Conservation (phyloP, 2,329 filamentous ascomycete species). For the Aspergillus latus region DNA sequence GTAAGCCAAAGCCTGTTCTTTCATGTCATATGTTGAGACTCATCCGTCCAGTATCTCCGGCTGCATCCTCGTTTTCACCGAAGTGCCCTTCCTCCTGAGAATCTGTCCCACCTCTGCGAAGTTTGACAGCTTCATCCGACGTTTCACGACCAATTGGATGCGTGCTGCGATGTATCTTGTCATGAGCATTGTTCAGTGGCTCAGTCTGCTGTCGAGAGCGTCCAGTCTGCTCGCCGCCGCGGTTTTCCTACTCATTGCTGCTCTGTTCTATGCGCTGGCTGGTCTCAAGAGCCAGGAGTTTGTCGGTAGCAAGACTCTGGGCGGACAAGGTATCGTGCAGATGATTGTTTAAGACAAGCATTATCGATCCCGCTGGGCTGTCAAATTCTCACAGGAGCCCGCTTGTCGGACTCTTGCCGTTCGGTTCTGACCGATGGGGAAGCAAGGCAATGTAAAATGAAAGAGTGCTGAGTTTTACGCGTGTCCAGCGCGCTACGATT, state of each 20-base stretch:
- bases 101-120: constrained; percentile 92
- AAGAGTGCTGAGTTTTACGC: constrained; percentile 12
- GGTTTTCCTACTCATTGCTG: constrained; percentile 74
- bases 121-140: constrained; percentile 88
- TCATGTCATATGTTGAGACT: constrained; percentile 33
- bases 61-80: constrained; percentile 77
- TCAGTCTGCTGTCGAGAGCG: constrained; percentile 65
- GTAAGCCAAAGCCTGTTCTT: constrained; percentile 41
- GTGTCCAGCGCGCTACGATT: constrained; percentile 24
- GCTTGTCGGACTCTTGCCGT: neutral
- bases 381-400: neutral
- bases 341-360: constrained; percentile 77
- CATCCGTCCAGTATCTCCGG: constrained; percentile 63
- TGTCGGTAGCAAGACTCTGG: constrained; percentile 81
- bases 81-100: constrained; percentile 90
- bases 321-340: constrained; percentile 88
- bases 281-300: constrained; percentile 49
- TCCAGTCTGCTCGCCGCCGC: constrained; percentile 84
- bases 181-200: constrained; percentile 82
- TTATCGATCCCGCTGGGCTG: neutral
- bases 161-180: constrained; percentile 80
- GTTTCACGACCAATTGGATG: constrained; percentile 95
- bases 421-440: neutral
- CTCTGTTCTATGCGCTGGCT: constrained; percentile 67
- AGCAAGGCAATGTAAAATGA: neutral